A percentile compares a stretch with the other conserved stretches of the same genome.
Conservation (phyloP, 768 basidiomycete genomes). For the Podaxis sp. region DNA sequence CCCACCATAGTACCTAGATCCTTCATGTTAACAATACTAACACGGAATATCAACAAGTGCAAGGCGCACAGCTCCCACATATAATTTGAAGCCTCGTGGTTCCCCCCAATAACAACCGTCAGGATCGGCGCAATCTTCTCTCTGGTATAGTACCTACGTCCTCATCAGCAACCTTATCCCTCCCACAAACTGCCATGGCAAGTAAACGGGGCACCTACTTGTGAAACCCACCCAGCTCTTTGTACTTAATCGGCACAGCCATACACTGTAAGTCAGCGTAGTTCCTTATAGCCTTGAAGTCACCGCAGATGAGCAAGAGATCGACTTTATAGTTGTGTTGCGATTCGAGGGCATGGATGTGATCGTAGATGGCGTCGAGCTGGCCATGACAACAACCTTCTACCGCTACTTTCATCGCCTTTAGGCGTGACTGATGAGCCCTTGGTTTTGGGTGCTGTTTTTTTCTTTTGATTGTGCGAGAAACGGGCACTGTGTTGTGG, state of each 20-base stretch:
- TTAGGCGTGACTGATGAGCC: neutral
- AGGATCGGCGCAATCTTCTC: constrained; percentile 78
- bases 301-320: constrained; percentile 89
- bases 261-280: constrained; percentile 82
- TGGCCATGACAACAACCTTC: constrained; percentile 83
- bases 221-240: constrained; percentile 79
- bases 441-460: too few relatives aligned
- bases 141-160: constrained; percentile 80
- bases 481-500: too few relatives aligned
- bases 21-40: neutral
- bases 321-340: constrained; percentile 71
- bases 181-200: neutral
- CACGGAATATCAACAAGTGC: neutral
- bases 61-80: constrained; percentile 86
- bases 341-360: constrained; percentile 62
- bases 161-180: neutral
- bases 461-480: too few relatives aligned
- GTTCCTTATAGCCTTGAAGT: constrained; percentile 93
- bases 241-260: constrained; percentile 91
- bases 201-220: constrained; percentile 44
- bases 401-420: constrained; percentile 10
- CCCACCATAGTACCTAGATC: constrained; percentile 84
- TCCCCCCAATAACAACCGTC: constrained; percentile 95
- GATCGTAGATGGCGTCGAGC: constrained; percentile 82
- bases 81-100: constrained; percentile 97